Base-by-base conservation (phyloP, 2,329 filamentous ascomycete genomes). In the Exophiala dermatitidis region DNA sequence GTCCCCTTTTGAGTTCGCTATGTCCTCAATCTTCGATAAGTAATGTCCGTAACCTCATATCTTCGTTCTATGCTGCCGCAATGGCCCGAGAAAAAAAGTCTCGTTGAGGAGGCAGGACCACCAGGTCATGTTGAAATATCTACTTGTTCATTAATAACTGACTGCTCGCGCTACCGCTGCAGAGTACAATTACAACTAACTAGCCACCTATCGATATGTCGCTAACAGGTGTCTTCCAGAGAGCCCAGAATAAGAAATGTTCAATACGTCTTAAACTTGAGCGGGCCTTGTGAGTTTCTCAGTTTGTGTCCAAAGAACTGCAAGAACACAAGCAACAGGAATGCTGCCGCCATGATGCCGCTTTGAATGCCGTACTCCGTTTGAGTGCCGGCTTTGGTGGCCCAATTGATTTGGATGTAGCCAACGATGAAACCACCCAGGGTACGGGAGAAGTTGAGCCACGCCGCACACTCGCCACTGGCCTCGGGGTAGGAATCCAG, bases 401-500 rank as follows among this genome's bases (percentile, higher is more conserved):
- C 75, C 76, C 77, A 79, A n/a, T 65, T 64, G n/a, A 78, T 70
- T 65, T 78, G 72, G 37, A 78, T 56, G 48, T 67, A 67, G 6
- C 62, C 63, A 4, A 64, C 61, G 54, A 65, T 74, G 58, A 77
- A 77, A 9, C 52, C 53, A 26, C 73, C 75, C 28, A 74, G 60
- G 1, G 74, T 76, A 4, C 76, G 66, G 19, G 69, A 70, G 51
- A 73, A 70, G 59, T 77, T 77, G 44, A 80, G 65, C 73, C 74
- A 77, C 0, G 75, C 75, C 7, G 70, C 72, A 19, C 76, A 74
- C 61, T 77, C 75, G 3, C 75, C 75, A n/a, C 69, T 70, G 9
- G 71, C 74, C 63, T 77, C 71, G 1, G 77, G 77, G 62, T 79
- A 80, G 53, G 69, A 68, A 64, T 80, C 77, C 4, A 80, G 72